Conservation (phyloP, 805 yeast genomes). For the Millerago galiae region DNA sequence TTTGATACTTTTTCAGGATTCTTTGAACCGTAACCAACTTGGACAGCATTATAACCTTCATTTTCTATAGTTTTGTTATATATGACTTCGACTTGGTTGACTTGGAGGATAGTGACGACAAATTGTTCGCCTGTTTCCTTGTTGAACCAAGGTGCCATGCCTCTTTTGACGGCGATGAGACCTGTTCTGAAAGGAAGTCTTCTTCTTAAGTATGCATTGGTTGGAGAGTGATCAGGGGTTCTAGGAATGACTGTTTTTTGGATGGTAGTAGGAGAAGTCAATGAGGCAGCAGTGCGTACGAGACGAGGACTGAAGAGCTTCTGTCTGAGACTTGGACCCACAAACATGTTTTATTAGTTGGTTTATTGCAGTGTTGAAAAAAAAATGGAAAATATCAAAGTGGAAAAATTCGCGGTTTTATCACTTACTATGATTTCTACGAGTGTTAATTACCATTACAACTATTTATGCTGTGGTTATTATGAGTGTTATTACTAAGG, state of each 20-base stretch:
- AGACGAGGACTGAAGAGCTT: constrained; percentile 19
- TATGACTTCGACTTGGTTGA: constrained; percentile 83
- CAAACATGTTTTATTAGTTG: no score
- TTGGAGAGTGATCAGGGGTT: constrained; percentile 58
- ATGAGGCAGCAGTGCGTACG: constrained; percentile 28
- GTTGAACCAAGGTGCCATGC: constrained; percentile 84
- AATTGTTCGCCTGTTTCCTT: constrained; percentile 55
- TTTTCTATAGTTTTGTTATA: constrained; percentile 60
- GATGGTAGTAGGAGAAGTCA: constrained; percentile 31
- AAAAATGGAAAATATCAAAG: no score
- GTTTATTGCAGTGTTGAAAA: no score
- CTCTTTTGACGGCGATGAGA: constrained; percentile 73
- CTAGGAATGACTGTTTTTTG: constrained; percentile 31
- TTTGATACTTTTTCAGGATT: constrained; percentile 55
- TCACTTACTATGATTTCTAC: no score
- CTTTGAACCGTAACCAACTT: constrained; percentile 77
- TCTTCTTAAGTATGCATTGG: constrained; percentile 63
- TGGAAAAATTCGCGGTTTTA: no score
- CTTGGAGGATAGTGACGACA: constrained; percentile 84
- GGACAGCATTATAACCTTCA: constrained; percentile 81
- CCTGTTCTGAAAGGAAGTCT: constrained; percentile 78
- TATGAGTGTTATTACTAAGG: no score
- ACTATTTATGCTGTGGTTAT: no score
- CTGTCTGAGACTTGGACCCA: constrained; percentile 3
- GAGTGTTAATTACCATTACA: no score